These are phyloP conservation scores for Rehmannia glutinosa DNA, from an alignment of 257 asterid genomes.

Conservation along the genomic window DNA sequence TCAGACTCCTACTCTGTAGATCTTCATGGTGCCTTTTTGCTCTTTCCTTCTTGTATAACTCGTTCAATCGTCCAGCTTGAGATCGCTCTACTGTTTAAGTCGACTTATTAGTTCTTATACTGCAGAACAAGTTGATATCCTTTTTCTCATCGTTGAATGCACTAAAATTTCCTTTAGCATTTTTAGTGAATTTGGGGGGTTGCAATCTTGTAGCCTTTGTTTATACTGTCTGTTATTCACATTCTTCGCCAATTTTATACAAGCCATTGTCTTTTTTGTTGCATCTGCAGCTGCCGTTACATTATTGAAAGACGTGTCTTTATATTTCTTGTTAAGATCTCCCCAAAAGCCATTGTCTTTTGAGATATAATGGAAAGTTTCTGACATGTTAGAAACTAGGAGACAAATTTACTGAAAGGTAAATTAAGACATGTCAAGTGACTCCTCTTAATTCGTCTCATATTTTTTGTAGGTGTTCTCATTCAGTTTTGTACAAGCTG, in stretches of 20 bases:
- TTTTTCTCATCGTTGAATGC: background rate
- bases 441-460: conserved; percentile 8
- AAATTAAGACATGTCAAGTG: background rate
- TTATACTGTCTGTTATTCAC: background rate
- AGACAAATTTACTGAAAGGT: background rate
- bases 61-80: conserved; percentile 10
- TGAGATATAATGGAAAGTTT: background rate
- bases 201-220: conserved; percentile 3
- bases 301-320: conserved; percentile 2
- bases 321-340: background rate
- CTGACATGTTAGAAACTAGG: conserved; percentile 8
- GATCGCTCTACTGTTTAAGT: background rate
- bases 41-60: conserved; percentile 5
- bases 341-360: background rate
- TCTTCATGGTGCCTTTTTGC: conserved; percentile 15
- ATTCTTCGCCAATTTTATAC: background rate
- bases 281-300: conserved; percentile 7
- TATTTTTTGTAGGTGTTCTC: conserved; percentile 60
- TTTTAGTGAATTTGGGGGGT: background rate
- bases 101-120: background rate
- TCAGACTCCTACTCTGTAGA: conserved; percentile 8
- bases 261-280: conserved; percentile 5
- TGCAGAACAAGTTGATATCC: background rate
- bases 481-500: conserved; percentile 58
- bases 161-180: background rate